Evolutionary conservation across 257 asterid genomes (phyloP).

Genomic region (Leonotis leonurus): DNA sequence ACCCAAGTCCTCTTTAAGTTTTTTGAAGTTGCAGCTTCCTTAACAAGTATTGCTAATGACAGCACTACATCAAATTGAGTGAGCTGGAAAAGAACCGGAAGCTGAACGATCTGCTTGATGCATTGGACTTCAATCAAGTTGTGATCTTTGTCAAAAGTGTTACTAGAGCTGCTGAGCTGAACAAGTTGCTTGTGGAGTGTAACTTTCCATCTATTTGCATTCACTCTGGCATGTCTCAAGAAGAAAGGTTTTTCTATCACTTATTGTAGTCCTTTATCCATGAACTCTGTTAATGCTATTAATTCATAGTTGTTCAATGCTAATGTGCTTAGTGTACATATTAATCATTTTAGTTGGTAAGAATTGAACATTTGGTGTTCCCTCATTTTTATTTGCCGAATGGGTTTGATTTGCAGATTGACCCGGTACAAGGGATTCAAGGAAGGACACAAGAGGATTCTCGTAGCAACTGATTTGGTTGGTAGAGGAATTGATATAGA

Average conservation of each 20-base stretch:
- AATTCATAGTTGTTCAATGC: too few relatives aligned
- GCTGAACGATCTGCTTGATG: constrained; percentile 85
- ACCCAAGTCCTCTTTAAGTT: too few relatives aligned
- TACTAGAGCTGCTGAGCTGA: constrained; percentile 79
- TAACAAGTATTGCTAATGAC: too few relatives aligned
- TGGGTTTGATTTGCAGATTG: constrained; percentile 39
- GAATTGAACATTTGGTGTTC: too few relatives aligned
- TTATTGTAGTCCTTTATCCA: too few relatives aligned
- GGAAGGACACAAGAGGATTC: constrained; percentile 92
- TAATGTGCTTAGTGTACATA: too few relatives aligned
- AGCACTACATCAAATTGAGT: constrained; percentile 94
- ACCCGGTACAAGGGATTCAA: constrained; percentile 85
- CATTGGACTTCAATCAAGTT: constrained; percentile 87
- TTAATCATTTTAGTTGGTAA: too few relatives aligned
- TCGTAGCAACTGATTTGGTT: constrained; percentile 88
- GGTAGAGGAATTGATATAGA: constrained; percentile 94
- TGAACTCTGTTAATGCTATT: too few relatives aligned
- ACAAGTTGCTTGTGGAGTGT: constrained; percentile 85
- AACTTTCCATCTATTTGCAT: constrained; percentile 89
- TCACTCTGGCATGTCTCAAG: constrained; percentile 97
- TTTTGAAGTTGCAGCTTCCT: too few relatives aligned
- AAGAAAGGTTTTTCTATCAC: too few relatives aligned
- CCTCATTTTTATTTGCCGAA: background rate
- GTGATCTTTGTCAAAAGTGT: constrained; percentile 92
- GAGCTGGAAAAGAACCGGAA: constrained; percentile 87